These are phyloP conservation scores for Macrolepiota dolichaula DNA, from an alignment of 768 basidiomycete genomes.

Conservation along the genomic window DNA sequence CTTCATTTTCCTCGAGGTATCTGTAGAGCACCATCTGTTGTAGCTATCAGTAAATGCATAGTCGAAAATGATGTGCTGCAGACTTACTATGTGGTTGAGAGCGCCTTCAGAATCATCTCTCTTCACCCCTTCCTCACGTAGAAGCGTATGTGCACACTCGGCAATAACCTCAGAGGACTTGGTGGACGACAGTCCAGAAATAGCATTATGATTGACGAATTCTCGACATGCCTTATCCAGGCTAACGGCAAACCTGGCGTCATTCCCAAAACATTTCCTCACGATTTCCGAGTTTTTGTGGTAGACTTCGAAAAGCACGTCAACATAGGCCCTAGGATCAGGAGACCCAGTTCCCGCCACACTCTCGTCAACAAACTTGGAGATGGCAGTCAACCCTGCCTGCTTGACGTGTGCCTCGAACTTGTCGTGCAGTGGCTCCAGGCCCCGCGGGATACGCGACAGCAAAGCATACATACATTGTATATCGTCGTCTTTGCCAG, in stretches of 20 bases:
- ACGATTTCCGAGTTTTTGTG: conserved; percentile 93
- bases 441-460: conserved; percentile 88
- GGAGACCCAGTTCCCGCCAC: conserved; percentile 54
- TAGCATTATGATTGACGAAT: conserved; percentile 93
- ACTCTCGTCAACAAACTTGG: conserved; percentile 67
- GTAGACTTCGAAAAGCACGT: conserved; percentile 89
- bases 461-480: conserved; percentile 95
- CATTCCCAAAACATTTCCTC: conserved; percentile 86
- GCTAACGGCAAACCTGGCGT: conserved; percentile 93
- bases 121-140: conserved; percentile 94
- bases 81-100: conserved; percentile 82
- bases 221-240: conserved; percentile 96
- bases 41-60: conserved; percentile 21
- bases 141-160: conserved; percentile 86
- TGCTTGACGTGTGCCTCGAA: conserved; percentile 97
- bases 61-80: conserved; percentile 27
- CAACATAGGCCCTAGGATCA: conserved; percentile 95
- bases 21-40: conserved; percentile 96
- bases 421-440: conserved; percentile 88
- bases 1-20: conserved; percentile 88
- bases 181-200: conserved; percentile 83
- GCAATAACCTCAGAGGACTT: conserved; percentile 95
- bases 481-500: conserved; percentile 93
- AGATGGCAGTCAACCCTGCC: conserved; percentile 80
- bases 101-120: conserved; percentile 91